Base-by-base conservation (phyloP, 805 yeast species). In the Ogataea saltuana region DNA sequence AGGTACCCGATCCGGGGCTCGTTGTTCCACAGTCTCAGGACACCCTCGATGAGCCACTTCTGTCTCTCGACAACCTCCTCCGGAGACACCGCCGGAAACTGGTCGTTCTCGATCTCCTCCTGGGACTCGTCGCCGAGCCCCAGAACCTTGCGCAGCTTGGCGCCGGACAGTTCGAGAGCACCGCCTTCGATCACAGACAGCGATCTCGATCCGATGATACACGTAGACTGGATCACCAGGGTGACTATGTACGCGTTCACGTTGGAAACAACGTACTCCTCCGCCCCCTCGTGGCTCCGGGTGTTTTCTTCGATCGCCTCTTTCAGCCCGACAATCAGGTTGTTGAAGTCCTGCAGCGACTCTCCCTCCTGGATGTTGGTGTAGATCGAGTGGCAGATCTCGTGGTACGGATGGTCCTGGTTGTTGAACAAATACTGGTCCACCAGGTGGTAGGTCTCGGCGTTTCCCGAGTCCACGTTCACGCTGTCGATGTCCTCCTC, bases 131-230 rank as follows among this genome's bases (percentile, higher is more conserved):
- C 49, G 13, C 54, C 46, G 18, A 56, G 34, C 7, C 64, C 64
- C 3, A 64, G 34, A 13, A 62, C 51, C 28, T 55, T 53, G 28
- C 55, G 41, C 25, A 61, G 39, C 41, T 60, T 65, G 2, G 48
- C 55, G 9, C 60, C 59, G 33, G 58, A 49, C n/a, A 65, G 46
- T 39, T 63, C 64, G 16, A 63, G 42, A 4, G 67, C 66, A 7
- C 77, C 78, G 36, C 76, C 78, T 47, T 76, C 78, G 28, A 83
- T 81, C 55, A 85, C 89, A 0, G 91, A 87, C 32, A 90, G 74
- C 0, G 97, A 90, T 59, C 97, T 76, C 35, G 88, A 83, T 11
- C 98, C 97, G 45, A 88, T 82, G 53, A 82, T 82, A 34, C 91
- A 85, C 39, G 88, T 73, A 0, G 84, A 72, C 56, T 87, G 91